A percentile compares a stretch with the other conserved stretches of the same genome.
phyloP scores from a whole-genome alignment of 2,329 filamentous ascomycete genomes.

The Pyricularia sp. region DNA sequence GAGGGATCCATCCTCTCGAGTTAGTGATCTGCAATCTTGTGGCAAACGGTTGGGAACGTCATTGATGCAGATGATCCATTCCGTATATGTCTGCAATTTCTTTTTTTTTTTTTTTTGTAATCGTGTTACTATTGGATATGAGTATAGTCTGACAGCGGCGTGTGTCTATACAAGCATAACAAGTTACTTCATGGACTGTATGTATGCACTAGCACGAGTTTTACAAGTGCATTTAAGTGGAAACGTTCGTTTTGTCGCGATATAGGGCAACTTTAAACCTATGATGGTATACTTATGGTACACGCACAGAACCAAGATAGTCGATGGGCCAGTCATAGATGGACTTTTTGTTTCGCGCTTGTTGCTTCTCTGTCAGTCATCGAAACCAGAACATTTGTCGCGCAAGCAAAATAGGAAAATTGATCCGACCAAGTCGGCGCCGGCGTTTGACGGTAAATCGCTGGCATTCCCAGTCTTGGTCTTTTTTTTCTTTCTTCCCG shows the following conservation, averaged over 20 bases:
- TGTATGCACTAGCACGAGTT: not conserved
- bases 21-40: not conserved
- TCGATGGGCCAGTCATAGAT: not conserved
- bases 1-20: not conserved
- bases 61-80: slow-evolving; percentile 3
- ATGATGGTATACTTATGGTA: no score
- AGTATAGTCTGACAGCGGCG: not conserved
- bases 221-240: not conserved
- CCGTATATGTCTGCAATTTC: not conserved
- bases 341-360: not conserved
- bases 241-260: not conserved
- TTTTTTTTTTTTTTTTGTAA: not conserved
- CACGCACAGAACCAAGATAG: not conserved
- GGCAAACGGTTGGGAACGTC: not conserved
- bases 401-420: not conserved
- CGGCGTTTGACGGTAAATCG: not conserved
- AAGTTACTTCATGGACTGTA: no score
- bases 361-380: not conserved
- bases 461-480: not conserved
- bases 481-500: no score
- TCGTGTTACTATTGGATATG: not conserved
- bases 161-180: not conserved
- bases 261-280: no score
- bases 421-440: not conserved
- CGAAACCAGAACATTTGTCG: not conserved